Evolutionary conservation across 169 alveolate genomes (phyloP).

Genomic region (Plasmodium vivax): DNA sequence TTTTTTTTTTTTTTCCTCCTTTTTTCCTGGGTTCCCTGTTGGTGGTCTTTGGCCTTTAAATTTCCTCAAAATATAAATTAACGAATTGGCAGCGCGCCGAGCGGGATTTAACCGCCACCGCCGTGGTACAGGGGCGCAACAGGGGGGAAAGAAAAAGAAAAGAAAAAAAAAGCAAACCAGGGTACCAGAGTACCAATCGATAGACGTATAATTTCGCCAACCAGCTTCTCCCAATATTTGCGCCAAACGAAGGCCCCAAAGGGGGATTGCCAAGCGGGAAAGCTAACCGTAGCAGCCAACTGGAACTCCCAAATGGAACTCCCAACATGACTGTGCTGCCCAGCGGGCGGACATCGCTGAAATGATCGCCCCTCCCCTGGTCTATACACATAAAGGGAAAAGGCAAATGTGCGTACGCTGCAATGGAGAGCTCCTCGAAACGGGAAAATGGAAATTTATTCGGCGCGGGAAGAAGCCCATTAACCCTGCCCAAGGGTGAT

Average conservation of each 20-base stretch:
- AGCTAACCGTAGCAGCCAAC: neutral
- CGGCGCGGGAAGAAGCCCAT: neutral
- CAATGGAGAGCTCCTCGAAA: neutral
- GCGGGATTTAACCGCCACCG: neutral
- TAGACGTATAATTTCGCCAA: neutral
- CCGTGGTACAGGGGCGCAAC: neutral
- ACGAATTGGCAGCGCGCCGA: neutral
- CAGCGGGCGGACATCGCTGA: neutral
- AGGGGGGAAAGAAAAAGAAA: neutral
- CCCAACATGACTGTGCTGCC: neutral
- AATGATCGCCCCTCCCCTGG: neutral
- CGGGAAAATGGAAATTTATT: neutral
- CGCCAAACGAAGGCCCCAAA: neutral
- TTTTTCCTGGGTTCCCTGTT: neutral
- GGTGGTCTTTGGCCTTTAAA: neutral
- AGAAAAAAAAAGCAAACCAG: too few relatives aligned
- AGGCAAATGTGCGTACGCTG: neutral
- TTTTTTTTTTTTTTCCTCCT: too few relatives aligned
- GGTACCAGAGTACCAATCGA: neutral
- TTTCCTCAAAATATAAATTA: neutral
- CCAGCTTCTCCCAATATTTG: neutral
- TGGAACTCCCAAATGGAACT: neutral
- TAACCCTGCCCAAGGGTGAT: neutral
- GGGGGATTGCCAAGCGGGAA: neutral
- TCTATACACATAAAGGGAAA: neutral